Conservation (phyloP, 768 basidiomycete genomes). For the Psilocybe subaeruginosa region DNA sequence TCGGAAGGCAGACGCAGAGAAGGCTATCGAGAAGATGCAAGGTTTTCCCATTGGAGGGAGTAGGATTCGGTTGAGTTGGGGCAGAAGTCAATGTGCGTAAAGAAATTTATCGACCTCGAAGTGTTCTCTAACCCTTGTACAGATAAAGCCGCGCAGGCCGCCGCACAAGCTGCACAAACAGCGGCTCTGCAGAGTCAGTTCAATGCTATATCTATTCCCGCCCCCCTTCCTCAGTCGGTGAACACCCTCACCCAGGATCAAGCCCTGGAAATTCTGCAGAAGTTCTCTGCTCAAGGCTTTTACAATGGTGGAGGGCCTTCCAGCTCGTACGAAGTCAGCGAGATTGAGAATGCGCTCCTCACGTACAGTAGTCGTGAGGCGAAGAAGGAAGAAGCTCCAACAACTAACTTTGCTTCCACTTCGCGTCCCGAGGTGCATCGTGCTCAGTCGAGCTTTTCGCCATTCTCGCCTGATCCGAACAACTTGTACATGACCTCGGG, state of each 20-base stretch:
- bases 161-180: slow-evolving; percentile 80
- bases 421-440: slow-evolving; percentile 39
- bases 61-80: slow-evolving; percentile 91
- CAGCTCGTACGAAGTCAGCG: slow-evolving; percentile 10
- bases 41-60: slow-evolving; percentile 94
- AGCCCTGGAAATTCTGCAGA: slow-evolving; percentile 63
- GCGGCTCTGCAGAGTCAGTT: slow-evolving; percentile 62
- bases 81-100: slow-evolving; percentile 83
- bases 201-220: slow-evolving; percentile 16
- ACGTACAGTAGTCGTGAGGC: slow-evolving; percentile 7
- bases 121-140: slow-evolving; percentile 3
- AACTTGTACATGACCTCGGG: slow-evolving; percentile 36
- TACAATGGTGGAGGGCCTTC: slow-evolving; percentile 15
- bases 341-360: slow-evolving; percentile 24
- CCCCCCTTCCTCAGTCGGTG: slow-evolving; percentile 23
- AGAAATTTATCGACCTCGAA: slow-evolving; percentile 1
- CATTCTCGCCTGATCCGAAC: slow-evolving; percentile 81
- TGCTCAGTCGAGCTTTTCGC: slow-evolving; percentile 58
- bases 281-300: slow-evolving; percentile 48
- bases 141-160: slow-evolving; percentile 93
- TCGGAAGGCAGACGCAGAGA: slow-evolving; percentile 87
- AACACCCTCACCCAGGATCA: slow-evolving; percentile 60
- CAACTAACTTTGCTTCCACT: slow-evolving; percentile 13
- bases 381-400: slow-evolving; percentile 18
- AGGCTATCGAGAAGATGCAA: slow-evolving; percentile 96